Percentiles rank a stretch among this genome's conserved stretches.
These are phyloP conservation scores for Cryomyces antarcticus DNA, from an alignment of 495 filamentous ascomycete genomes.

Conservation along the genomic window DNA sequence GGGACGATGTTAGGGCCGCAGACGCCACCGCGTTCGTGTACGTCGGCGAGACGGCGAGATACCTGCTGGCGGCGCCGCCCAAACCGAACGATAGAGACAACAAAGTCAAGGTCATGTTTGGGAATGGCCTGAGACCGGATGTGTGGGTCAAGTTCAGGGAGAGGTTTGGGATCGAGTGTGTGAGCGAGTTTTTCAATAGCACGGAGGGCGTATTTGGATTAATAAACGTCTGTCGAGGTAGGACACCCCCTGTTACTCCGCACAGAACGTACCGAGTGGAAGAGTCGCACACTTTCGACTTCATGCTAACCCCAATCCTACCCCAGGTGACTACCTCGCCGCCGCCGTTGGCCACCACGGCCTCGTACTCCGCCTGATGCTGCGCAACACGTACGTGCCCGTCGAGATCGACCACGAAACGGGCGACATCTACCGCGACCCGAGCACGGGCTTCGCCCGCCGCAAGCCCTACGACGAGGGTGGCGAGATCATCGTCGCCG, in stretches of 20 bases:
- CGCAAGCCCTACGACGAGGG: slow-evolving; percentile 43
- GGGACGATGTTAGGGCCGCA: slow-evolving; percentile 51
- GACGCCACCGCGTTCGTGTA: slow-evolving; percentile 54
- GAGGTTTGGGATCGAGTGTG: slow-evolving; percentile 14
- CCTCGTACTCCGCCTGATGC: slow-evolving; percentile 27
- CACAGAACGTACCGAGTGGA: not conserved
- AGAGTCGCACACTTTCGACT: not conserved
- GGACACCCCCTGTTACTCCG: not conserved
- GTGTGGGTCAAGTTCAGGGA: slow-evolving; percentile 52
- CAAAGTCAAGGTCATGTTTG: slow-evolving; percentile 44
- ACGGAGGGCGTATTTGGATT: slow-evolving; percentile 18
- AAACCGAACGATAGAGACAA: slow-evolving; percentile 44
- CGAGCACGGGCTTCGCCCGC: slow-evolving; percentile 43
- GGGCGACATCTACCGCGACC: slow-evolving; percentile 40
- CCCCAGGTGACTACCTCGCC: slow-evolving; percentile 37
- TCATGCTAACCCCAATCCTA: not conserved
- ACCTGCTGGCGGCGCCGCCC: slow-evolving; percentile 48
- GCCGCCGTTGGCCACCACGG: slow-evolving; percentile 58
- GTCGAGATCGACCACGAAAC: slow-evolving; percentile 49
- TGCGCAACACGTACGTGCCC: slow-evolving; percentile 35
- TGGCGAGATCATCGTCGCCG: slow-evolving; percentile 54
- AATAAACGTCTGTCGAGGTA: slow-evolving; percentile 12
- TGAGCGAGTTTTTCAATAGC: slow-evolving; percentile 23
- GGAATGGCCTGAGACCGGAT: slow-evolving; percentile 61
- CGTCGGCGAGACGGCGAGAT: slow-evolving; percentile 65